phyloP scores from a whole-genome alignment of 2,329 filamentous ascomycete species.

The Ophiocordyceps robertsii region DNA sequence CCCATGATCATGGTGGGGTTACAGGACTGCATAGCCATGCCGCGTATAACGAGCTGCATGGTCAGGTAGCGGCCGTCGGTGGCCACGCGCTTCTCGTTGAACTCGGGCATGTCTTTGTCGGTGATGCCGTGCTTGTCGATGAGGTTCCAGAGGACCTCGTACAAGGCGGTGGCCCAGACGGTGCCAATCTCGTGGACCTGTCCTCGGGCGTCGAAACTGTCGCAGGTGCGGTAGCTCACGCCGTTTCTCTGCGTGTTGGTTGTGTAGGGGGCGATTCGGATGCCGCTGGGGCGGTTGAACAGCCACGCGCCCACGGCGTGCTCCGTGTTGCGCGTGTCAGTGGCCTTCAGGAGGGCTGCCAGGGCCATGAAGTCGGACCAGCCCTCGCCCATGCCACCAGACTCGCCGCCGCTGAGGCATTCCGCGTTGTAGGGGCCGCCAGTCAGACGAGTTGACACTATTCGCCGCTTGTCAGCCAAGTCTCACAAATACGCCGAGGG shows the following conservation, averaged over 20 bases:
- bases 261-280: conserved; percentile 36
- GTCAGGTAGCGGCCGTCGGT: conserved; percentile 36
- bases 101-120: conserved; percentile 23
- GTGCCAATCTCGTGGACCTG: conserved; percentile 37
- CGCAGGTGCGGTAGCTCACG: too few species aligned
- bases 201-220: too few species aligned
- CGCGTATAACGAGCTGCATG: conserved; percentile 39
- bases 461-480: neutral
- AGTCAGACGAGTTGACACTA: conserved; percentile 43
- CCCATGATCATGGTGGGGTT: conserved; percentile 38
- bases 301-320: too few species aligned
- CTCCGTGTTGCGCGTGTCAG: too few species aligned
- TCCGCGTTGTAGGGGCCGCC: conserved; percentile 40
- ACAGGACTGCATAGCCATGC: conserved; percentile 42
- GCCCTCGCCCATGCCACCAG: conserved; percentile 44
- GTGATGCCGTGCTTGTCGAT: conserved; percentile 42
- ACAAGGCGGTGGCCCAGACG: conserved; percentile 37
- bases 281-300: conserved; percentile 23
- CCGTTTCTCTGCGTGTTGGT: conserved; percentile 34
- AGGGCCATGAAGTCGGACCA: conserved; percentile 44
- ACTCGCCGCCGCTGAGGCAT: conserved; percentile 32
- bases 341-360: conserved; percentile 30
- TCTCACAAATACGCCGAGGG: conserved; percentile 4
- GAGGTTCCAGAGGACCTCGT: conserved; percentile 44
- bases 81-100: conserved; percentile 29